phyloP scores from a whole-genome alignment of 2,329 filamentous ascomycete genomes.

The Phialocephala sp. region DNA sequence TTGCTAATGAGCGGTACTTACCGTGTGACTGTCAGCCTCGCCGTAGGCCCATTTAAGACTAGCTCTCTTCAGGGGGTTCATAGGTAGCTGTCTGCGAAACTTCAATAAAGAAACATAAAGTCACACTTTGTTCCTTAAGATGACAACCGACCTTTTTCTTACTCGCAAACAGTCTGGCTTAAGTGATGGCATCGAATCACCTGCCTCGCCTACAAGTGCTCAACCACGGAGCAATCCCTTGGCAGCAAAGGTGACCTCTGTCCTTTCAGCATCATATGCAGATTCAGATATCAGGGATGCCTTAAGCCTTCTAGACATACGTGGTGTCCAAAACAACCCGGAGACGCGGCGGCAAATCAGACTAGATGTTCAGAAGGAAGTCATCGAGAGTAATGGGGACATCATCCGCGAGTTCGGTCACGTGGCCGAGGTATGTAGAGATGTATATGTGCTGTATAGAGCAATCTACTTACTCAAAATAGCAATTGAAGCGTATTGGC shows the following conservation, averaged over 20 bases:
- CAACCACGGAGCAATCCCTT: conserved; percentile 62
- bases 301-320: conserved; percentile 76
- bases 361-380: conserved; percentile 85
- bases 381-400: conserved; percentile 89
- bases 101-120: neutral
- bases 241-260: conserved; percentile 79
- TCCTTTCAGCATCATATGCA: conserved; percentile 90
- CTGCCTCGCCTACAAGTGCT: conserved; percentile 31
- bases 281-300: conserved; percentile 91
- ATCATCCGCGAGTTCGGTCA: conserved; percentile 87
- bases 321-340: conserved; percentile 73
- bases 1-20: conserved; percentile 10
- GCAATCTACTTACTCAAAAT: conserved; percentile 39
- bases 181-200: conserved; percentile 36
- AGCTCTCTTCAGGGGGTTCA: neutral
- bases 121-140: neutral
- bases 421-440: conserved; percentile 75
- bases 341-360: conserved; percentile 81
- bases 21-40: conserved; percentile 29
- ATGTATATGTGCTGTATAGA: neutral
- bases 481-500: conserved; percentile 90
- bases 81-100: neutral
- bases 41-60: conserved; percentile 18
- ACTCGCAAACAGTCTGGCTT: conserved; percentile 34
- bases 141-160: conserved; percentile 40